Percentiles rank a stretch among this genome's conserved stretches.
phyloP scores from a whole-genome alignment of 106 monocot species.

The Ottelia alismoides region DNA sequence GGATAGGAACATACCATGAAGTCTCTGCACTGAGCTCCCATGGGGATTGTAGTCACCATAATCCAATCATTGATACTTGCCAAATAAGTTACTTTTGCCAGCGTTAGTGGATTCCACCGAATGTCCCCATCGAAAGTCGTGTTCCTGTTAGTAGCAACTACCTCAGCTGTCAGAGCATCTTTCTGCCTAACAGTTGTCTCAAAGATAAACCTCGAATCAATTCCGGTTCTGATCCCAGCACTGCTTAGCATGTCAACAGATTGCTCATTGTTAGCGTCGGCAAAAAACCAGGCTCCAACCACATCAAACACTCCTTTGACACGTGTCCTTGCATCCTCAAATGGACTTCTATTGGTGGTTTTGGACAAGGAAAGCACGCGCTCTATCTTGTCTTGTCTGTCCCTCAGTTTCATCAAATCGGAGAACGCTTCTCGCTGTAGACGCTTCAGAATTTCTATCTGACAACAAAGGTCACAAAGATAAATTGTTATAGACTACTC shows the following conservation, averaged over 20 bases:
- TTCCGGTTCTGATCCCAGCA: slow-evolving; percentile 41
- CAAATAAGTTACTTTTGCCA: slow-evolving; percentile 43
- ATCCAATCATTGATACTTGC: slow-evolving; percentile 41
- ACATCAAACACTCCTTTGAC: slow-evolving; percentile 54
- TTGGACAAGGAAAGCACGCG: slow-evolving; percentile 39
- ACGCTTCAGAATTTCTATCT: slow-evolving; percentile 82
- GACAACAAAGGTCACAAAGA: no score
- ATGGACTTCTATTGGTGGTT: slow-evolving; percentile 39
- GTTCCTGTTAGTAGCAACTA: slow-evolving; percentile 24
- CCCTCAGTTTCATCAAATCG: slow-evolving; percentile 77
- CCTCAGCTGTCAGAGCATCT: slow-evolving; percentile 45
- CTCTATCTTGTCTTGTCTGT: slow-evolving; percentile 68
- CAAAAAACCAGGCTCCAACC: slow-evolving; percentile 37
- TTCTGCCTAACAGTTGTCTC: slow-evolving; percentile 52
- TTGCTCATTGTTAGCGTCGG: slow-evolving; percentile 19
- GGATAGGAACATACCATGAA: not conserved
- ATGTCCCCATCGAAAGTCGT: slow-evolving; percentile 13
- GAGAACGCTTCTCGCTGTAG: slow-evolving; percentile 68
- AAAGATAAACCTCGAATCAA: slow-evolving; percentile 61
- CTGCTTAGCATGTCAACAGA: slow-evolving; percentile 18
- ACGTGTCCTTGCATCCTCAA: slow-evolving; percentile 33
- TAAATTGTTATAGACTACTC: no score
- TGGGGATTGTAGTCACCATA: slow-evolving; percentile 34
- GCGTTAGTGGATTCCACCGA: slow-evolving; percentile 24
- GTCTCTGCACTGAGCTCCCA: slow-evolving; percentile 46